Conservation (phyloP, 2,329 filamentous ascomycete species). For the Aspergillus hortae region DNA sequence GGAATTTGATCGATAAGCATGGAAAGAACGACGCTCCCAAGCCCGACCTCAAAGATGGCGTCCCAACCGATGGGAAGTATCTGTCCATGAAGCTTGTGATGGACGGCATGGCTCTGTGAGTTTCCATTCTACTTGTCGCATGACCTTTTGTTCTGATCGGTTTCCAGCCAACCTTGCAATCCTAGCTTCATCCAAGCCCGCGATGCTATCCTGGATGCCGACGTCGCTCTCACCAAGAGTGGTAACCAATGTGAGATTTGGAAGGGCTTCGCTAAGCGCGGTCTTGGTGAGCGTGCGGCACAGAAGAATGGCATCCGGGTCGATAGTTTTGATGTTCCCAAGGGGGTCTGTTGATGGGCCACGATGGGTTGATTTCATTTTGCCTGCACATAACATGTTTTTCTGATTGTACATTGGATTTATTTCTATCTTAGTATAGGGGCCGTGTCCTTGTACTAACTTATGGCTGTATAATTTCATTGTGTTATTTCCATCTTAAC, state of each 20-base stretch:
- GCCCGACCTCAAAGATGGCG: slow-evolving; percentile 2
- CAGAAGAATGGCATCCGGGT: neutral
- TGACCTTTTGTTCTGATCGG: neutral
- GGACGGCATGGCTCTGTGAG: slow-evolving; percentile 15
- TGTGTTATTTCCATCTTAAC: no score
- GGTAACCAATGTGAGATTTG: slow-evolving; percentile 15
- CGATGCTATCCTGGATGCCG: slow-evolving; percentile 15
- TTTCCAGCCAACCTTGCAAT: slow-evolving; percentile 14
- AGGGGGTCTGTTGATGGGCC: neutral
- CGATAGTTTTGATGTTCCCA: neutral
- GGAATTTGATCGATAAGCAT: slow-evolving; percentile 16
- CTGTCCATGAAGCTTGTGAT: slow-evolving; percentile 15
- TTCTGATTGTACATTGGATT: no score
- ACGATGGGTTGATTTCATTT: no score
- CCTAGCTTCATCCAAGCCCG: slow-evolving; percentile 13
- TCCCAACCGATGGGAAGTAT: slow-evolving; percentile 14
- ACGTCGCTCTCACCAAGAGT: slow-evolving; percentile 8
- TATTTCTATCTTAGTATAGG: no score
- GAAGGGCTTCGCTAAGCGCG: slow-evolving; percentile 15
- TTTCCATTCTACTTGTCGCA: neutral
- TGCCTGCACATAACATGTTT: no score
- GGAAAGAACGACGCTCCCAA: slow-evolving; percentile 10
- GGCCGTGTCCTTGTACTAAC: no score
- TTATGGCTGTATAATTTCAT: no score
- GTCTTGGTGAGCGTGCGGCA: slow-evolving; percentile 2